Evolutionary conservation across 495 filamentous ascomycete species (phyloP).

Genomic region (Hypoxylon intermedium): DNA sequence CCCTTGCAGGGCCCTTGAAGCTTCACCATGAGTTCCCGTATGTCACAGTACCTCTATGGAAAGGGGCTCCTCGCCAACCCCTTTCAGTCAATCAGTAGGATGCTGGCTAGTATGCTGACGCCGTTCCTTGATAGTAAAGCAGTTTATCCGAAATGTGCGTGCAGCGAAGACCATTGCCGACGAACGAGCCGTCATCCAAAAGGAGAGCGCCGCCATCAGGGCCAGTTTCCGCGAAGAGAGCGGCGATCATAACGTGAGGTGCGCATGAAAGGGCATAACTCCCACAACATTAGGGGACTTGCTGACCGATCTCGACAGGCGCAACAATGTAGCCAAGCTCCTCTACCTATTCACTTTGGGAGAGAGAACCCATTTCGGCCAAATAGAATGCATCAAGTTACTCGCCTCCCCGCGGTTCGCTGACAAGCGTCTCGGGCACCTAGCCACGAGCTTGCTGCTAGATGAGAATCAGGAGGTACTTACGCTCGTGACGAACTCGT

Average conservation of each 20-base stretch:
- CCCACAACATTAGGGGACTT: slow-evolving; percentile 2
- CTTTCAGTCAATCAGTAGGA: slow-evolving; percentile 1
- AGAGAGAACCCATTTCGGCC: slow-evolving; percentile 96
- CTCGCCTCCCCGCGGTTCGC: slow-evolving; percentile 96
- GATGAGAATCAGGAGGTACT: slow-evolving; percentile 99
- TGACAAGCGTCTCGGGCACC: slow-evolving; percentile 94
- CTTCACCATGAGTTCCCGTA: slow-evolving; percentile 56
- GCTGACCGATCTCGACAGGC: slow-evolving; percentile 58
- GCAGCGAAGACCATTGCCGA: slow-evolving; percentile 98
- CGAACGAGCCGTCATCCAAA: slow-evolving; percentile 96
- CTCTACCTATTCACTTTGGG: slow-evolving; percentile 98
- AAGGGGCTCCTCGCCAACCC: neutral
- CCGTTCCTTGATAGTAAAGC: slow-evolving; percentile 73
- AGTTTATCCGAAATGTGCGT: slow-evolving; percentile 99
- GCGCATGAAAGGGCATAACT: slow-evolving; percentile 23
- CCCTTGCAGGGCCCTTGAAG: slow-evolving; percentile 50
- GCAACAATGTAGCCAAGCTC: slow-evolving; percentile 98
- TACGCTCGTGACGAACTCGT: slow-evolving; percentile 94
- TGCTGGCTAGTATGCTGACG: slow-evolving; percentile 13
- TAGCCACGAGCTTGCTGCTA: slow-evolving; percentile 93
- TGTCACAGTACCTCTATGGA: slow-evolving; percentile 22
- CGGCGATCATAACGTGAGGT: slow-evolving; percentile 88
- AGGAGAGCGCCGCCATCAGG: slow-evolving; percentile 96
- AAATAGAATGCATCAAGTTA: slow-evolving; percentile 98
- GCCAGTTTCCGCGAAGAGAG: slow-evolving; percentile 98